Base-by-base conservation (phyloP, 2,329 filamentous ascomycete species). In the Cladosporium sp. region DNA sequence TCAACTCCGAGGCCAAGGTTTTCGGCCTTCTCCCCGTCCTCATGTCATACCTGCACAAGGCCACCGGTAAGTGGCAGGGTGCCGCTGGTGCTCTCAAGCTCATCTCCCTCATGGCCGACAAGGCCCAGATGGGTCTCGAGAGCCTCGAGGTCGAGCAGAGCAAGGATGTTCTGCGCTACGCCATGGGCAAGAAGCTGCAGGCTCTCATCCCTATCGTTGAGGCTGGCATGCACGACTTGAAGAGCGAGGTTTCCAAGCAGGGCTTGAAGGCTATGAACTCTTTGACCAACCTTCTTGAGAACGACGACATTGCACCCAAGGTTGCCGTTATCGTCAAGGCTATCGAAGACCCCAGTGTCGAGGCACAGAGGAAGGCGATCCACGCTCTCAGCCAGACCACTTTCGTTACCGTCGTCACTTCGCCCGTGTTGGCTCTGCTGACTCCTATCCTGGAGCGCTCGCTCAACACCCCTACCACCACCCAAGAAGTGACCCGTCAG, bases 401-500 rank as follows among this genome's bases (percentile, higher is more conserved):
- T n/a, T 99, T 99, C 67, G 94, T 99, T 55, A 92, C 94, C 58
- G 84, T 96, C 64, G 94, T 99, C 67, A 97, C 92, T 12, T 97
- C 93, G 8, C 94, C 94, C 9, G 93, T 97, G 5, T 85, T 99
- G 59, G 94, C 94, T 17, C 86, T 99, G 58, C 83, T 99, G 58
- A 99, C 94, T 1, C 94, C 94, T 47, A 88, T 97, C 66, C 85
- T 99, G 28, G 94, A 97, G 78, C 88, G 94, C 67, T 91, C 92
- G 17, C 84, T 99, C 62, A 97, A 97, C 80, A 93, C 88, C 61
- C 94, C 93, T 8, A 85, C 85, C 15, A 99, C 94, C 4, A 83
- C 90, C 3, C 94, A 99, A 74, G 94, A 99, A 77, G 92, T 97
- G 20, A 82, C 97, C 58, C 88, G 94, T 62, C 93, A 97, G 78